Percentiles rank a stretch among this genome's conserved stretches.
Conservation (phyloP, 352 stramenopile genomes). For the Salisapilia sapeloensis region DNA sequence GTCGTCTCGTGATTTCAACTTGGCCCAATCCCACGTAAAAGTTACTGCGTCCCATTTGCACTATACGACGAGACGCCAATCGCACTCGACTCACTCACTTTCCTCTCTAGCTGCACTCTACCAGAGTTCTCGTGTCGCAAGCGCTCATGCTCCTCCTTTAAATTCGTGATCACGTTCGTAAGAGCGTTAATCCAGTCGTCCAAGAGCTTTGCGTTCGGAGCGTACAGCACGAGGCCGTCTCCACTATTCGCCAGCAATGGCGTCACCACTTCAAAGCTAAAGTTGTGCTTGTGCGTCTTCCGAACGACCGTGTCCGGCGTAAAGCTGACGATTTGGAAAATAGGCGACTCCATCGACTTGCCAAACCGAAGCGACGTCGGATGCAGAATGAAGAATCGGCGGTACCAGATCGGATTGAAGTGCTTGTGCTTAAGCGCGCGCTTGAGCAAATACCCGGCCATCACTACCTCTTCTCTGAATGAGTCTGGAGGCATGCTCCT, state of each 20-base stretch:
- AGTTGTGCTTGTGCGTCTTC: slow-evolving; percentile 58
- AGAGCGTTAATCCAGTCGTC: slow-evolving; percentile 52
- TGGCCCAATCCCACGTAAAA: too few relatives aligned
- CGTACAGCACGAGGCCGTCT: slow-evolving; percentile 51
- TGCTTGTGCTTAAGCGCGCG: slow-evolving; percentile 77
- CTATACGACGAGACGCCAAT: too few relatives aligned
- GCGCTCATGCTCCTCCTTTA: slow-evolving; percentile 1
- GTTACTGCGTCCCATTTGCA: too few relatives aligned
- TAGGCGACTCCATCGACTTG: slow-evolving; percentile 36
- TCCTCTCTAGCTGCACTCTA: too few relatives aligned
- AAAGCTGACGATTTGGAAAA: slow-evolving; percentile 62
- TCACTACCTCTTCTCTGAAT: slow-evolving; percentile 51
- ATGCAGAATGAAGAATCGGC: slow-evolving; percentile 57
- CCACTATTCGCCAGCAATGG: slow-evolving; percentile 41
- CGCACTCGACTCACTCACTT: too few relatives aligned
- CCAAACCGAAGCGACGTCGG: slow-evolving; percentile 50
- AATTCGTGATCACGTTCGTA: slow-evolving; percentile 25
- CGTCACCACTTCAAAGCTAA: slow-evolving; percentile 63
- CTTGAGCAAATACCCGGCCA: slow-evolving; percentile 66
- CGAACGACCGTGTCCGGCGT: slow-evolving; percentile 39
- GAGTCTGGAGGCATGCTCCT: slow-evolving; percentile 16
- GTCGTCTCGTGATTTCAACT: too few relatives aligned
- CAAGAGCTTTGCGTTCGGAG: slow-evolving; percentile 19
- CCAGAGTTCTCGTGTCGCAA: too few relatives aligned
- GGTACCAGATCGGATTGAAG: slow-evolving; percentile 68